Evolutionary conservation across 2,329 filamentous ascomycete genomes (phyloP).

Genomic region (Nemania abortiva): DNA sequence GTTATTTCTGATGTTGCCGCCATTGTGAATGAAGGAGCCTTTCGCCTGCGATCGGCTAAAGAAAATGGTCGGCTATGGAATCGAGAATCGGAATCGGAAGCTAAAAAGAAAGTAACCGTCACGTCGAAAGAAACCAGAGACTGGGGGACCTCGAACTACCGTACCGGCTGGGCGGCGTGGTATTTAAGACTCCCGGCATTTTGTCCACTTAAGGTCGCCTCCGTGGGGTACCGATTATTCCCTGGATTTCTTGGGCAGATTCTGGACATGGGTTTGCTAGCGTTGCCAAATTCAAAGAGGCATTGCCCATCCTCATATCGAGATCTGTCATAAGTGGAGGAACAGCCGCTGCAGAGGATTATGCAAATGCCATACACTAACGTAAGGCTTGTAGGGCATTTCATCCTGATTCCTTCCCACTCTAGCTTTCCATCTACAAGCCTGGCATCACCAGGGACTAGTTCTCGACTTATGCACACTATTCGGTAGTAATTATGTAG

Average conservation of each 20-base stretch:
- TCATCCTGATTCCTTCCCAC: conserved; percentile 21
- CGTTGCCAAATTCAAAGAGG: conserved; percentile 38
- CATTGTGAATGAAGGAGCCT: conserved; percentile 36
- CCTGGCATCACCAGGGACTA: not conserved
- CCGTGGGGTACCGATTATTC: conserved; percentile 34
- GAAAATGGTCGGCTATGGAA: conserved; percentile 30
- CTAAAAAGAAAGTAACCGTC: conserved; percentile 36
- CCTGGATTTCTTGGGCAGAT: conserved; percentile 18
- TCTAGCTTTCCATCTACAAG: not conserved
- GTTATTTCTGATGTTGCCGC: conserved; percentile 19
- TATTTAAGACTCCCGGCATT: conserved; percentile 38
- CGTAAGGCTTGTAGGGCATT: not conserved
- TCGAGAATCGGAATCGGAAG: conserved; percentile 29
- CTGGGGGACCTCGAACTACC: conserved; percentile 30
- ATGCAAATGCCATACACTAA: conserved; percentile 29
- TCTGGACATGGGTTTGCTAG: conserved; percentile 29
- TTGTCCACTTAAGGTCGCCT: conserved; percentile 19
- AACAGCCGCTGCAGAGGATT: conserved; percentile 22
- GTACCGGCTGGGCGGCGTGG: conserved; percentile 32
- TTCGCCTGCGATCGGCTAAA: conserved; percentile 38
- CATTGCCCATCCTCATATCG: conserved; percentile 34
- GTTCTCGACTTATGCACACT: conserved; percentile 22
- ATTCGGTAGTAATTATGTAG: not conserved
- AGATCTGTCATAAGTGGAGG: conserved; percentile 36
- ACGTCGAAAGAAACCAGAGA: conserved; percentile 34